phyloP scores from a whole-genome alignment of 1,284 basidiomycete genomes.

The Cryptococcus hybrid region DNA sequence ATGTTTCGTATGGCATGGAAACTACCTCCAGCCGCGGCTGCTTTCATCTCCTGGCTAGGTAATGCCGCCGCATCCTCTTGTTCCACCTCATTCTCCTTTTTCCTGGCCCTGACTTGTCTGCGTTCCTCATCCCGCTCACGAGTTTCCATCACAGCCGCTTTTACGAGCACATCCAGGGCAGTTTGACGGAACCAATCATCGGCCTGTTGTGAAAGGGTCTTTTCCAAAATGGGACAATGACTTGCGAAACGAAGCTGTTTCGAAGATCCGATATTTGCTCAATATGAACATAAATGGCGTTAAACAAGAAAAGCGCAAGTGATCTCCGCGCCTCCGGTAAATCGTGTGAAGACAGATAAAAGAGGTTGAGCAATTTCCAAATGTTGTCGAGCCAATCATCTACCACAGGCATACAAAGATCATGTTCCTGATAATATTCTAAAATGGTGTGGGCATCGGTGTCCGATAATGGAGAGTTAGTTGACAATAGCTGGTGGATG shows the following conservation, averaged over 20 bases:
- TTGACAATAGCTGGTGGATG: constrained; percentile 46
- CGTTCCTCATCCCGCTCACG: constrained; percentile 45
- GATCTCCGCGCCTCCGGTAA: constrained; percentile 34
- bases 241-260: constrained; percentile 44
- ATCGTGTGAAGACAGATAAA: constrained; percentile 35
- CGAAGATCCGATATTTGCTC: constrained; percentile 48
- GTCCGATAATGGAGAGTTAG: constrained; percentile 48
- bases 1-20: constrained; percentile 46
- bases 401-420: constrained; percentile 52
- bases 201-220: constrained; percentile 42
- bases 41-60: constrained; percentile 28
- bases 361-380: constrained; percentile 49
- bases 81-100: constrained; percentile 23
- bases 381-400: constrained; percentile 54
- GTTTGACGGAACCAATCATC: constrained; percentile 43
- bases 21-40: constrained; percentile 30
- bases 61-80: constrained; percentile 33
- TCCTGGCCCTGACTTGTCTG: constrained; percentile 21
- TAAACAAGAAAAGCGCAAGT: constrained; percentile 46
- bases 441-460: constrained; percentile 49
- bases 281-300: constrained; percentile 49
- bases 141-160: constrained; percentile 49
- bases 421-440: constrained; percentile 52
- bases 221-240: constrained; percentile 52
- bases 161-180: constrained; percentile 45